Evolutionary conservation across 2,329 filamentous ascomycete species (phyloP).

Genomic region (Xylariaceae sp.): DNA sequence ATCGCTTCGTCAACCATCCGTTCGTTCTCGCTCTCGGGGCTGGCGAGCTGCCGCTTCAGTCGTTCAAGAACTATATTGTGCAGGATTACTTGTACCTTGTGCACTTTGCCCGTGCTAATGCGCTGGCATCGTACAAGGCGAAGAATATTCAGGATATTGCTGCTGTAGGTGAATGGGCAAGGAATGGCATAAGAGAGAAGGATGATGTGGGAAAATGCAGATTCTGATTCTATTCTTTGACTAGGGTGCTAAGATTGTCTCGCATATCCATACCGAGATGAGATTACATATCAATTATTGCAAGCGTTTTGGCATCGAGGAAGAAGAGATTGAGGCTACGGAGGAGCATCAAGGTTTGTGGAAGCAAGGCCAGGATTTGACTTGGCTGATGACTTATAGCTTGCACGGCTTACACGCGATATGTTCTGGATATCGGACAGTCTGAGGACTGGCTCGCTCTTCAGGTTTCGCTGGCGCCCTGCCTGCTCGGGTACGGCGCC

Average conservation of each 20-base stretch:
- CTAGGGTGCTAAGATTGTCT: constrained; percentile 65
- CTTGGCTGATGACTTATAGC: constrained; percentile 27
- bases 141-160: constrained; percentile 69
- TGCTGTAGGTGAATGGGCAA: constrained; percentile 42
- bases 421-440: constrained; percentile 83
- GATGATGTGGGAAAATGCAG: not conserved
- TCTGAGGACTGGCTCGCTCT: constrained; percentile 85
- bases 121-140: constrained; percentile 80
- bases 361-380: not conserved
- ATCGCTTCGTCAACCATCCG: constrained; percentile 70
- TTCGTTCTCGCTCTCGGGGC: constrained; percentile 76
- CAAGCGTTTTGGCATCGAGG: constrained; percentile 70
- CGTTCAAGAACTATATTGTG: constrained; percentile 83
- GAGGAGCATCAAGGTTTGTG: constrained; percentile 67
- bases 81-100: constrained; percentile 92
- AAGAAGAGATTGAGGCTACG: constrained; percentile 65
- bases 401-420: constrained; percentile 68
- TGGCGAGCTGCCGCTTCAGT: constrained; percentile 67
- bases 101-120: constrained; percentile 84
- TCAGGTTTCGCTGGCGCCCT: constrained; percentile 79
- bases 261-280: constrained; percentile 76
- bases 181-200: not conserved
- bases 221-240: not conserved
- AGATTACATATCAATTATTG: constrained; percentile 80
- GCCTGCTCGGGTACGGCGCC: constrained; percentile 81